Evolutionary conservation across 139 green algal species (phyloP).

Genomic region (Coelastrella sp.): DNA sequence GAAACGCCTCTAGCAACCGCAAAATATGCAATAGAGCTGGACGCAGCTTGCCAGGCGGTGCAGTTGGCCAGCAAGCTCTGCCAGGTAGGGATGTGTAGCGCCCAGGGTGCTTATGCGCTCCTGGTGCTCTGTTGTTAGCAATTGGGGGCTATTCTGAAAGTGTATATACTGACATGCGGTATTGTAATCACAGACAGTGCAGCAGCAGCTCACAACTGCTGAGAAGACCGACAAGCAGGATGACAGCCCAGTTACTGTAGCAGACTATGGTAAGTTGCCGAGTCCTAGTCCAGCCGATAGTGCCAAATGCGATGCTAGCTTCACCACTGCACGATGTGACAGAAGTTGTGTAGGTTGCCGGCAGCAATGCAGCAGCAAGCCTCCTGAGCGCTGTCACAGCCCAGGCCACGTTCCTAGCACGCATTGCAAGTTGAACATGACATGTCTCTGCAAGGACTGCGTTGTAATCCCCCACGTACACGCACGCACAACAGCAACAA

Average conservation of each 20-base stretch:
- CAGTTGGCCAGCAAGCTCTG: slow-evolving; percentile 76
- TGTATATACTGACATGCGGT: neutral
- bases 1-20: slow-evolving; percentile 14
- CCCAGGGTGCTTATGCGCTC: neutral
- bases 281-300: too few species aligned
- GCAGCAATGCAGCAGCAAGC: too few species aligned
- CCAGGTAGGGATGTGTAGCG: slow-evolving; percentile 51
- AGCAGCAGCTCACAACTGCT: slow-evolving; percentile 68
- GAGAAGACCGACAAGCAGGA: slow-evolving; percentile 90
- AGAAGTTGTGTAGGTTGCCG: too few species aligned
- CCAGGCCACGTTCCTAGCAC: too few species aligned
- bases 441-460: too few species aligned
- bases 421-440: too few species aligned
- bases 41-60: slow-evolving; percentile 73
- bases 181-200: slow-evolving; percentile 70
- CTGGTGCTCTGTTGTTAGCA: neutral
- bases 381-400: too few species aligned
- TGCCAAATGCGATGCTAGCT: neutral
- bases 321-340: too few species aligned
- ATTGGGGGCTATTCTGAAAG: too few species aligned
- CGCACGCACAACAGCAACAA: too few species aligned
- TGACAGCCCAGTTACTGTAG: slow-evolving; percentile 94
- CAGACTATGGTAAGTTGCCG: slow-evolving; percentile 86
- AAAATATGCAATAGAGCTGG: slow-evolving; percentile 62
- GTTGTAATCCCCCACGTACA: too few species aligned